Conservation (phyloP, 2,329 filamentous ascomycete genomes). For the Monilinia fructigena region DNA sequence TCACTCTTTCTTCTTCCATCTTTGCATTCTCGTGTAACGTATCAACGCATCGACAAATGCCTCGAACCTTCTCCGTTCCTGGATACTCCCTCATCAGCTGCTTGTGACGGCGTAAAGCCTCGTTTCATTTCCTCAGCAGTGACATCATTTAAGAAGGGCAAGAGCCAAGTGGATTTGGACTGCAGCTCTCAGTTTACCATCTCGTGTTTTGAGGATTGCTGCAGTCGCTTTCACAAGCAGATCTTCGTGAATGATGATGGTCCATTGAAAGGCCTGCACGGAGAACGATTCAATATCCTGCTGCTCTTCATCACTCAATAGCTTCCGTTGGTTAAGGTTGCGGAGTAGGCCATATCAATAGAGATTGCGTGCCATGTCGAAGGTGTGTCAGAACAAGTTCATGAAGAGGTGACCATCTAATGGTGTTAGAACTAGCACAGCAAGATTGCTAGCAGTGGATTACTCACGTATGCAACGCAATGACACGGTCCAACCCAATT, state of each 20-base stretch:
- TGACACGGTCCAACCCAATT: conserved; percentile 66
- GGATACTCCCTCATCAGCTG: conserved; percentile 58
- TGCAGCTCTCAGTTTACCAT: conserved; percentile 65
- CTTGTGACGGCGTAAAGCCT: conserved; percentile 63
- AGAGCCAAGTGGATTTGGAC: conserved; percentile 64
- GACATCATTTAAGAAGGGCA: conserved; percentile 70
- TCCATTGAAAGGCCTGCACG: conserved; percentile 70
- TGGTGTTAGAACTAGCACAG: neutral
- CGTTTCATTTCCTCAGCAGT: conserved; percentile 59
- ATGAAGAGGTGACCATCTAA: conserved; percentile 62
- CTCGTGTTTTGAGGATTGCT: conserved; percentile 69
- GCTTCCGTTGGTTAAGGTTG: conserved; percentile 63
- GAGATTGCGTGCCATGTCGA: conserved; percentile 71
- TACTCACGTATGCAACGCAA: conserved; percentile 66
- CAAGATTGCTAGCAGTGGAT: too few relatives aligned
- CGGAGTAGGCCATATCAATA: conserved; percentile 74
- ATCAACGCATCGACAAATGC: conserved; percentile 67
- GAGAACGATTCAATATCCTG: conserved; percentile 64
- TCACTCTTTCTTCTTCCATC: conserved; percentile 33
- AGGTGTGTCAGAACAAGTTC: conserved; percentile 67
- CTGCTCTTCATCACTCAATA: conserved; percentile 61
- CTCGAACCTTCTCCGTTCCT: conserved; percentile 65
- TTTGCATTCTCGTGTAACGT: conserved; percentile 50
- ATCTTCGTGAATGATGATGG: conserved; percentile 61
- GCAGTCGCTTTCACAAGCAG: conserved; percentile 64